These are phyloP conservation scores for Tetrapisispora taiwanensis DNA, from an alignment of 805 yeast genomes.

Conservation along the genomic window DNA sequence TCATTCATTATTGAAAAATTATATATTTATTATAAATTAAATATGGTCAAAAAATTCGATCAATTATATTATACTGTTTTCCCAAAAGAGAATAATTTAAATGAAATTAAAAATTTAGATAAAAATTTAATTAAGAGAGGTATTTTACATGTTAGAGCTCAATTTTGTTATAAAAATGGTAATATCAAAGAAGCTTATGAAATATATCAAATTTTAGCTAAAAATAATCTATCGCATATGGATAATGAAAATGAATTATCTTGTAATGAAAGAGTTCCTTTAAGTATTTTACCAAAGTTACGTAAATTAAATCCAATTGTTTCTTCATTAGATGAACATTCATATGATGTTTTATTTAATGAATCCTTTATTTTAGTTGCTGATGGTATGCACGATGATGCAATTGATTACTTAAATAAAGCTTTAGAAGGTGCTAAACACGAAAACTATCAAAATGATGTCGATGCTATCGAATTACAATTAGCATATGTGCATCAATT, in stretches of 20 bases:
- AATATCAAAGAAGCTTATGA: slow-evolving; percentile 39
- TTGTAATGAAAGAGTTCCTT: slow-evolving; percentile 60
- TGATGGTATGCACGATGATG: slow-evolving; percentile 30
- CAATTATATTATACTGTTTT: slow-evolving; percentile 11
- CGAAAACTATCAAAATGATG: slow-evolving; percentile 37
- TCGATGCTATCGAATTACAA: slow-evolving; percentile 54
- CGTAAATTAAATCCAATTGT: slow-evolving; percentile 3
- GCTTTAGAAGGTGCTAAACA: slow-evolving; percentile 36
- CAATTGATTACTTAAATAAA: slow-evolving; percentile 35
- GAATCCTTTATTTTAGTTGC: slow-evolving; percentile 47
- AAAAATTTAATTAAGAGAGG: slow-evolving; percentile 26
- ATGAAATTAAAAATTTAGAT: slow-evolving; percentile 4
- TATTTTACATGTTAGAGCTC: slow-evolving; percentile 42
- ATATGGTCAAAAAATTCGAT: slow-evolving; percentile 27
- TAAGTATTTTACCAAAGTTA: slow-evolving; percentile 36
- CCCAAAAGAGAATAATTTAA: slow-evolving; percentile 6
- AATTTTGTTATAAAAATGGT: slow-evolving; percentile 43
- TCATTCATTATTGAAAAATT: slow-evolving; percentile 43
- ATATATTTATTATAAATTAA: slow-evolving; percentile 53
- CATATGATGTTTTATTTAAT: slow-evolving; percentile 58
- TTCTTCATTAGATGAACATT: slow-evolving; percentile 19
- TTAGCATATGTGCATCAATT: slow-evolving; percentile 45
- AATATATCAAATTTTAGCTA: slow-evolving; percentile 40
- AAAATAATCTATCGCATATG: slow-evolving; percentile 26
- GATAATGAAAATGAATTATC: slow-evolving; percentile 44